Conservation (phyloP, 306 rosid genomes). For the Calophaca sinica region DNA sequence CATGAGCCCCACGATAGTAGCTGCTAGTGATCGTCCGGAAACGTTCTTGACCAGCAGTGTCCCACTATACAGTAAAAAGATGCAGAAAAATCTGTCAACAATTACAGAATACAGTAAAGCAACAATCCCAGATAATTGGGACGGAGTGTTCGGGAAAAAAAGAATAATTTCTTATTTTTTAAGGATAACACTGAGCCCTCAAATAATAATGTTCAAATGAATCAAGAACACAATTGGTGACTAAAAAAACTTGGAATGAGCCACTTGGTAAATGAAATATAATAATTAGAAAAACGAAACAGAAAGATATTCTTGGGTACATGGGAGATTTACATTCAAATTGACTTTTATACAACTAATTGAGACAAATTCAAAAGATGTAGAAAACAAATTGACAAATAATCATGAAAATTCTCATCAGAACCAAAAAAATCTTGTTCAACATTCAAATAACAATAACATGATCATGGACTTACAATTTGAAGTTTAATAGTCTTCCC, state of each 20-base stretch:
- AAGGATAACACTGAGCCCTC: background rate
- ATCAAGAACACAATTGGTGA: slow-evolving; percentile 27
- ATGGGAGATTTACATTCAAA: slow-evolving; percentile 6
- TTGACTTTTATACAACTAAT: background rate
- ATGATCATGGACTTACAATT: slow-evolving; percentile 63
- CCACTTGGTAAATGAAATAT: slow-evolving; percentile 1
- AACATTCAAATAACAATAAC: slow-evolving; percentile 31
- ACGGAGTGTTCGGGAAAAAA: background rate
- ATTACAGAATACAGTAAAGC: slow-evolving; percentile 25
- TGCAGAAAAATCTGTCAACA: slow-evolving; percentile 44
- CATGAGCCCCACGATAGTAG: slow-evolving; percentile 99
- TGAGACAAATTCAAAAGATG: slow-evolving; percentile 16
- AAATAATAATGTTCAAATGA: slow-evolving; percentile 17
- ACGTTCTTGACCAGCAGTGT: slow-evolving; percentile 99
- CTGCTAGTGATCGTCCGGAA: slow-evolving; percentile 99
- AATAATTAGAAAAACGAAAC: background rate
- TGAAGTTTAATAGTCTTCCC: slow-evolving; percentile 95
- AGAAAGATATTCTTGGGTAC: slow-evolving; percentile 2
- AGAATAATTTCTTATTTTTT: background rate
- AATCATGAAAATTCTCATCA: slow-evolving; percentile 4
- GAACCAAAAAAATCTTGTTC: slow-evolving; percentile 26
- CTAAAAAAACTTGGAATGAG: slow-evolving; percentile 25
- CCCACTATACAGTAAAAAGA: slow-evolving; percentile 74
- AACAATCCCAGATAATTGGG: slow-evolving; percentile 25
- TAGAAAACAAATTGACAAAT: slow-evolving; percentile 12